Base-by-base conservation (phyloP, 768 basidiomycete genomes). In the Boletus reticulatus region DNA sequence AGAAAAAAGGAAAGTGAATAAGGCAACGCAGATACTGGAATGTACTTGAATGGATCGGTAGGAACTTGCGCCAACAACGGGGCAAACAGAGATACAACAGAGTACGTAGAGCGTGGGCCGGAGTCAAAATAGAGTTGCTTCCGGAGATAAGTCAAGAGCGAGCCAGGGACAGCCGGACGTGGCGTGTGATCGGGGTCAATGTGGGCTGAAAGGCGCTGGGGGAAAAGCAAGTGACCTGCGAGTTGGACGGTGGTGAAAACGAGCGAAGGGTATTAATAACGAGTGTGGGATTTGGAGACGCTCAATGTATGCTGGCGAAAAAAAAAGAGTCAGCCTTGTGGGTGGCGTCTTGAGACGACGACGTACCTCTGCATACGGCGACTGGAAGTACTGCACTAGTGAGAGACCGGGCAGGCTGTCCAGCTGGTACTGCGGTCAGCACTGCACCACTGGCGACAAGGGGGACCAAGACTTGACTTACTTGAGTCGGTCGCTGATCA, bases 41-140 rank as follows among this genome's bases (percentile, higher is more conserved):
- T 29, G 29, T 43, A 45, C 43, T 49, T 54, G 52, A 45, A 39
- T 14, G 20, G 38, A 9, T 17, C 31, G 32, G 32, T 32, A 32
- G 45, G 12, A 39, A 42, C 27, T 43, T 13, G 43, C 38, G 56
- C 48, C n/a, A 45, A 48, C 36, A 58, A 50, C 16, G 39, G 54
- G 37, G 57, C 43, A 66, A 66, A 61, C 52, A 55, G 52, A 36
- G 46, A 34, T 46, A 57, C 60, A 59, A 57, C 55, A 59, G 53
- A 50, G 62, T 47, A 61, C 56, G 52, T 52, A 61, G 39, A 13
- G 31, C 4, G 36, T 39, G 44, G 9, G 44, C 52, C 38, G 46
- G 48, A 50, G 41, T 47, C 37, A 61, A 66, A 64, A 65, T 62
- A 67, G 58, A 67, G 52, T 58, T 66, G 34, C 11, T 22, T 32